Evolutionary conservation across 2,329 filamentous ascomycete species (phyloP).

Genomic region (Epichloe baconii): DNA sequence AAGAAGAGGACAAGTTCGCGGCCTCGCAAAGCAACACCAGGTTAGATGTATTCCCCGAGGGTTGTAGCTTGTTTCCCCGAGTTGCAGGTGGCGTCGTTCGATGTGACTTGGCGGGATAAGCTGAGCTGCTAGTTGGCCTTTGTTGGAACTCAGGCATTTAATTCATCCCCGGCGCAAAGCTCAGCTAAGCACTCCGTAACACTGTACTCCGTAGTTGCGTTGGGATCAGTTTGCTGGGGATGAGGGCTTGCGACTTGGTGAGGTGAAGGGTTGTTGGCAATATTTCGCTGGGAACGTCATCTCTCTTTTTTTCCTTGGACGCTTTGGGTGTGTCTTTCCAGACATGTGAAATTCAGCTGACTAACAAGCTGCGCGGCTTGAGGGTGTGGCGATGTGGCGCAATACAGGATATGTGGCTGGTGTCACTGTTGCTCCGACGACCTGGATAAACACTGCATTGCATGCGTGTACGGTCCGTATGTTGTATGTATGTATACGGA

Average conservation of each 20-base stretch:
- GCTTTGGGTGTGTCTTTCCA: neutral
- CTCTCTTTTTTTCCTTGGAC: neutral
- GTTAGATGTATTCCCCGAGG: neutral
- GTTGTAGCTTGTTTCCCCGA: neutral
- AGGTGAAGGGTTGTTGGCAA: neutral
- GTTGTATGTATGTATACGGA: too few relatives aligned
- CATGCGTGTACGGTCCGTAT: too few relatives aligned
- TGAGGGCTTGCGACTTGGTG: neutral
- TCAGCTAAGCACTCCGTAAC: too few relatives aligned
- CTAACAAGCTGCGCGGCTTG: neutral
- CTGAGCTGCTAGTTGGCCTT: neutral
- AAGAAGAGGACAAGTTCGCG: neutral
- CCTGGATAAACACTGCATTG: slow-evolving; percentile 5
- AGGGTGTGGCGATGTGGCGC: neutral
- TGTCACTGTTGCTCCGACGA: slow-evolving; percentile 5
- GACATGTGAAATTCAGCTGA: slow-evolving; percentile 5
- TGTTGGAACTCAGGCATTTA: neutral
- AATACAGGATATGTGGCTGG: neutral
- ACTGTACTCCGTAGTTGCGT: neutral
- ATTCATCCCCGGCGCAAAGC: too few relatives aligned
- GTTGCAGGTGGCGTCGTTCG: neutral
- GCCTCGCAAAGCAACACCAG: neutral
- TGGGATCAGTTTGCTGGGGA: neutral
- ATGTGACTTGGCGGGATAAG: neutral
- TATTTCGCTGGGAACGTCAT: neutral